A percentile compares a stretch with the other conserved stretches of the same genome.
Evolutionary conservation across 2,329 filamentous ascomycete genomes (phyloP).

Genomic region (Blastomyces parvus): DNA sequence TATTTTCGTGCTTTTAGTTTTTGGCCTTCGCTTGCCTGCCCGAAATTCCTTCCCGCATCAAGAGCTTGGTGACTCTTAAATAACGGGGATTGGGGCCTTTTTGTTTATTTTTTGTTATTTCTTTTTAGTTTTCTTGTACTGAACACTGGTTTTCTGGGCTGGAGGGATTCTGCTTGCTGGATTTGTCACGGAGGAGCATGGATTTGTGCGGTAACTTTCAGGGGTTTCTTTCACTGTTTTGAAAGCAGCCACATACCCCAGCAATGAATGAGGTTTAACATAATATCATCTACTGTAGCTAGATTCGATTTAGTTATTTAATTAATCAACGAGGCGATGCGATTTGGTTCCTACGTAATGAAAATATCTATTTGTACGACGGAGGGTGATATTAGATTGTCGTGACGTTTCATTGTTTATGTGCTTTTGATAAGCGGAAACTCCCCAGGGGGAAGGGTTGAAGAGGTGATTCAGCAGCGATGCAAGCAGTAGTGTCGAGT

Average conservation of each 20-base stretch:
- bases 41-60: not conserved
- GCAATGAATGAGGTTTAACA: not conserved
- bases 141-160: not conserved
- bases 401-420: not conserved
- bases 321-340: not conserved
- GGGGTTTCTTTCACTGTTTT: not conserved
- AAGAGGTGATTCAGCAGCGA: not conserved
- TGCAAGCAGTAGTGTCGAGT: not conserved
- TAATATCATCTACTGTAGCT: not conserved
- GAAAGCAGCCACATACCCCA: not conserved
- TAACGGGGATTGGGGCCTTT: too few relatives aligned
- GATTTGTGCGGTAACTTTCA: not conserved
- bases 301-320: not conserved
- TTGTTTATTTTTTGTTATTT: not conserved
- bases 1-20: too few relatives aligned
- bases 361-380: not conserved
- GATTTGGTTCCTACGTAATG: not conserved
- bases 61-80: not conserved
- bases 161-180: not conserved
- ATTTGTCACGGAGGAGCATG: not conserved
- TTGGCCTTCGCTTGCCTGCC: too few relatives aligned
- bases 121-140: not conserved
- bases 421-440: too few relatives aligned
- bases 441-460: too few relatives aligned
- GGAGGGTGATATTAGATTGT: not conserved